Base-by-base conservation (phyloP, 495 filamentous ascomycete genomes). In the Penicillium fimorum region DNA sequence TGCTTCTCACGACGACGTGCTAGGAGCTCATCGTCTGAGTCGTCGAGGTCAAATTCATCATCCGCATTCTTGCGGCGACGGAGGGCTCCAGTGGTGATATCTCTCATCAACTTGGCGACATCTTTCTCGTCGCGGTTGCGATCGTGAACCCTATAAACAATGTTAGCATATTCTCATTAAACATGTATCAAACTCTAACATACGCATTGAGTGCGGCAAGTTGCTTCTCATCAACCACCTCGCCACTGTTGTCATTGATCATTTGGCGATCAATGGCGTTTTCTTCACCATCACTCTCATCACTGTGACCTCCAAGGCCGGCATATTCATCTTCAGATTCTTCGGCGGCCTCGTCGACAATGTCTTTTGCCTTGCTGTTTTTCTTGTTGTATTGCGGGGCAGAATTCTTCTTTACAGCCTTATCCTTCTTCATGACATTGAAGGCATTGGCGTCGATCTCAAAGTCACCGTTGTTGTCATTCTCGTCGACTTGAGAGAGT, bases 251-350 rank as follows among this genome's bases (percentile, higher is more conserved):
- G 66, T 98, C 92, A 63, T 97, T 94, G 84, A 97, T 94, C 69
- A 91, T 88, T 58, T 87, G 84, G 53, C 89, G 76, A 56, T 87
- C 82, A 38, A 82, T 82, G 33, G 82, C 84, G 47, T 87, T 82
- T 54, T 91, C 89, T 37, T 87, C 86, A 22, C 77, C 83, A 47
- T 85, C 87, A 38, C 91, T 90, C 56, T 98, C 95, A 47, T 93
- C 92, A 69, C 90, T 91, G 4, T 81, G 87, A 41, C 94, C 94
- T 45, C 95, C 95, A 40, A 97, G 77, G 2, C 95, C 95, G 32
- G 92, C 94, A 67, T 96, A 99, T 69, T 99, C 94, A 67, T 99
- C 94, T 67, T 97, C 95, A 1, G 95, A 97, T 76, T 99, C 94
- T 62, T 94, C 90, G 38, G 94, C 94, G 63, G 94, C 90, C 58